Conservation (phyloP, 176 grass and related monocot genomes). For the Stipa capillata region DNA sequence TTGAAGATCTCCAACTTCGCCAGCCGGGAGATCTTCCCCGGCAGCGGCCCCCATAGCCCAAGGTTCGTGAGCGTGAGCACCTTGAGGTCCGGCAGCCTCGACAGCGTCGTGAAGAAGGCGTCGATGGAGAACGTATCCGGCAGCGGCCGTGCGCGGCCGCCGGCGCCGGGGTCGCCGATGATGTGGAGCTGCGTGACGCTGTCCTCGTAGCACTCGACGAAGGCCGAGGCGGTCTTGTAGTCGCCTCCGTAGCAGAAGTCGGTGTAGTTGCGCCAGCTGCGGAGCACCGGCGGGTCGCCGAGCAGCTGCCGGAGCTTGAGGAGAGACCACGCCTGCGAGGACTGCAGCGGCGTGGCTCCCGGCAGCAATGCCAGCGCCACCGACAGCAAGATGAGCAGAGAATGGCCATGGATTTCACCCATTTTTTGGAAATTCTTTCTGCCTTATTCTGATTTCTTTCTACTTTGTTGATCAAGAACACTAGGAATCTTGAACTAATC, state of each 20-base stretch:
- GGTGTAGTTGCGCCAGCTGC: slow-evolving; percentile 56
- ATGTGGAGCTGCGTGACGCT: slow-evolving; percentile 95
- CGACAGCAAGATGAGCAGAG: slow-evolving; percentile 44
- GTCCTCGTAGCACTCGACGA: slow-evolving; percentile 82
- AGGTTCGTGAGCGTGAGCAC: slow-evolving; percentile 78
- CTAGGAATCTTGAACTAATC: background rate
- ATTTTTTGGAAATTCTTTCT: background rate
- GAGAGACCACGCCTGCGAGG: slow-evolving; percentile 86
- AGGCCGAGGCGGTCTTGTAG: slow-evolving; percentile 48
- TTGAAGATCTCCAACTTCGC: slow-evolving; percentile 81
- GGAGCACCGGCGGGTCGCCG: slow-evolving; percentile 59
- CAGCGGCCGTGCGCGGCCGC: slow-evolving; percentile 21
- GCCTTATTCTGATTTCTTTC: background rate
- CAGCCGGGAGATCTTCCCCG: slow-evolving; percentile 64
- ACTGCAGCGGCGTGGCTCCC: slow-evolving; percentile 53
- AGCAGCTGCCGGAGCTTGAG: slow-evolving; percentile 77
- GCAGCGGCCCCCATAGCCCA: slow-evolving; percentile 81
- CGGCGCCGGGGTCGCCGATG: slow-evolving; percentile 24
- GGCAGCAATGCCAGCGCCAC: slow-evolving; percentile 46
- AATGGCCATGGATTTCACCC: background rate
- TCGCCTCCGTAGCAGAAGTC: slow-evolving; percentile 81
- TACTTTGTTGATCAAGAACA: background rate
- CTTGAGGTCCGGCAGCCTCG: slow-evolving; percentile 67
- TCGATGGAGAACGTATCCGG: slow-evolving; percentile 69
- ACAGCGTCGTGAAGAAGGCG: slow-evolving; percentile 79